Conservation (phyloP, 768 basidiomycete species). For the Roridomyces roridus region DNA sequence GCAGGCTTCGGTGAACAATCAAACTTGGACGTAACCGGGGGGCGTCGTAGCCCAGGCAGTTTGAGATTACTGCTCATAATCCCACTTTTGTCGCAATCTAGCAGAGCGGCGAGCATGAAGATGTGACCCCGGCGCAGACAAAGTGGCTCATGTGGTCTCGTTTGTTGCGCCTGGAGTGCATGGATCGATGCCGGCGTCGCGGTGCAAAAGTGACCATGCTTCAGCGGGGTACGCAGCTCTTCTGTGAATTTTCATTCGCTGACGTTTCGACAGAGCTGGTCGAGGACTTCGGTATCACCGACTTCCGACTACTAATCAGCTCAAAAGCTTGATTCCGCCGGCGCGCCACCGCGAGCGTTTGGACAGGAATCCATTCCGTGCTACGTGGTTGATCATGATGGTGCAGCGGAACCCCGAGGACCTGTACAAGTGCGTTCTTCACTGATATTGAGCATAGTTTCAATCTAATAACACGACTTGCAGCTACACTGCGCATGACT, state of each 20-base stretch:
- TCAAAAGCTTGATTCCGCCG: background rate
- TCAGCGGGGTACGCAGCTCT: background rate
- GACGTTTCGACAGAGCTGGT: background rate
- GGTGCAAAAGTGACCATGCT: background rate
- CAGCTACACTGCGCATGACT: conserved; percentile 11
- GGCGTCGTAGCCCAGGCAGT: background rate
- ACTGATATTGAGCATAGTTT: background rate
- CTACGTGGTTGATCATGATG: conserved; percentile 13
- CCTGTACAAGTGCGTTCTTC: conserved; percentile 9
- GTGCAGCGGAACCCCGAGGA: conserved; percentile 4
- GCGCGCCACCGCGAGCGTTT: background rate
- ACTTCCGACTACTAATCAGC: background rate
- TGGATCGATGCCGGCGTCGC: background rate
- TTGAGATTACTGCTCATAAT: conserved; percentile 1
- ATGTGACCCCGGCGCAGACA: background rate
- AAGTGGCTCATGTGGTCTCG: background rate
- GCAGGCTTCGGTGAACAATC: no score
- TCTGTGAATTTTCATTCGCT: background rate
- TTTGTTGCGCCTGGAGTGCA: background rate
- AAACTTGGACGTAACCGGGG: no score
- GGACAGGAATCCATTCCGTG: conserved; percentile 8
- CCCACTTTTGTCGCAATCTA: background rate
- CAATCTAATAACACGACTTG: background rate
- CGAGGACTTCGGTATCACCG: background rate
- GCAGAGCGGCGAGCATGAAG: background rate